Base-by-base conservation (phyloP, 2,329 filamentous ascomycete species). In the Verticillium albo-atrum region DNA sequence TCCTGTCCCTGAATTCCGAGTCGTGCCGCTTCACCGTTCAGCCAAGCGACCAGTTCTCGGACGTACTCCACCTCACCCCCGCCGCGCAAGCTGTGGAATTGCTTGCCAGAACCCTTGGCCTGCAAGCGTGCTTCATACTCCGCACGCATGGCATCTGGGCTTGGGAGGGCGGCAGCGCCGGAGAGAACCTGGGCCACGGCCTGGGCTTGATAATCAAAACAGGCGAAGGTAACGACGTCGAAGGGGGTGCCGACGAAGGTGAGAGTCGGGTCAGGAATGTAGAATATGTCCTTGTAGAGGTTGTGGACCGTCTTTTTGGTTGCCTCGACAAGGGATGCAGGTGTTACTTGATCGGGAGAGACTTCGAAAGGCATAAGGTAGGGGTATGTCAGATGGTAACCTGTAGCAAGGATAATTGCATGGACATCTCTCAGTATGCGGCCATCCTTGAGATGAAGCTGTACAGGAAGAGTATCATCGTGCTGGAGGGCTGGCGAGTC, bases 191-290 rank as follows among this genome's bases (percentile, higher is more conserved):
- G 79, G 0, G 87, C 82, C 0, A 88, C 74, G 0, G 79, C 81
- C 63, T 87, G 82, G 0, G 86, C 86, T 67, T 91, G 88, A 64
- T 89, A 89, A 61, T 90, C 88, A 61, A 89, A 90, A 0, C 90
- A 74, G 0, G 85, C 85, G 66, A 90, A 91, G 0, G 88, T 90
- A 0, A 86, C 85, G 0, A 84, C 84, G 66, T 88, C 83, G 66
- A 85, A 89, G 0, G 85, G 86, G 0, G 87, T 82, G 0, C 88
- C 88, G 20, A 90, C 75, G 62, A 90, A 90, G 0, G 78, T 74
- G 1, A 90, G 74, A 0, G 84, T 82, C 0, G 87, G 86, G 61
- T 90, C 87, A 0, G 80, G 79, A 51, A 89, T 89, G 70, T 89
- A 90, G 68, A 89, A 90, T 15, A 90, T 86, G 67, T 91, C 88